Evolutionary conservation across 768 basidiomycete genomes (phyloP), one percentile per base, ranked within the genome.

Genomic region (Amanita subjunquillea): DNA sequence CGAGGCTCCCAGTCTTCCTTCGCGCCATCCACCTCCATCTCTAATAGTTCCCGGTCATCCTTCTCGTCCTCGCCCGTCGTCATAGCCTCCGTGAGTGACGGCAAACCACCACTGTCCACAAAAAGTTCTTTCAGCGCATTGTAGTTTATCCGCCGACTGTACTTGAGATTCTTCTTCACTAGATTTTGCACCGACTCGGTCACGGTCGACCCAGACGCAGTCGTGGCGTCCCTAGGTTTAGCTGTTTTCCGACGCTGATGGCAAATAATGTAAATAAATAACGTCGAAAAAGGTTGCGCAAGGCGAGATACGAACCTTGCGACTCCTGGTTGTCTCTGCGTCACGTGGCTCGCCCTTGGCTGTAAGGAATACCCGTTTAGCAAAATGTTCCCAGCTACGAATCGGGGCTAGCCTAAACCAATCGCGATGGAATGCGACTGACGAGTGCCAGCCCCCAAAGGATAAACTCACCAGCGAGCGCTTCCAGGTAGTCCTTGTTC

Each of bases 121-220:
- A 94, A 90, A 9, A 95, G 75, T 52, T 80, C 79, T 58, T 87
- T 85, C 50, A 94, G 78, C 0, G 89, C 91, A 58, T 89, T 86
- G 64, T 95, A 96, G 65, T 96, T 96, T 69, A 95, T 94, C 48
- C 91, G 82, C 62, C 90, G 90, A 68, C 88, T 91, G 67, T 93
- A 92, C 62, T 82, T 87, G 22, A 83, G 77, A 57, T 87, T 91
- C 69, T 91, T 90, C 72, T 87, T 85, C 59, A 92, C 73, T 34
- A 94, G 74, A 54, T 82, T 83, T 36, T 77, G 77, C 22, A 89
- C 86, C 0, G 86, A 82, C 59, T 91, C 89, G 17, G 85, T 87
- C 0, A 86, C 79, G 4, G 85, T 87, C 13, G 69, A 74, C 5
- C 85, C 87, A 46, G 78, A 75, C 0, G 82, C 80, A 6, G 80